Evolutionary conservation across 805 yeast genomes (phyloP), one percentile per base, ranked within the genome.

Genomic region (Starmera dryadoides): DNA sequence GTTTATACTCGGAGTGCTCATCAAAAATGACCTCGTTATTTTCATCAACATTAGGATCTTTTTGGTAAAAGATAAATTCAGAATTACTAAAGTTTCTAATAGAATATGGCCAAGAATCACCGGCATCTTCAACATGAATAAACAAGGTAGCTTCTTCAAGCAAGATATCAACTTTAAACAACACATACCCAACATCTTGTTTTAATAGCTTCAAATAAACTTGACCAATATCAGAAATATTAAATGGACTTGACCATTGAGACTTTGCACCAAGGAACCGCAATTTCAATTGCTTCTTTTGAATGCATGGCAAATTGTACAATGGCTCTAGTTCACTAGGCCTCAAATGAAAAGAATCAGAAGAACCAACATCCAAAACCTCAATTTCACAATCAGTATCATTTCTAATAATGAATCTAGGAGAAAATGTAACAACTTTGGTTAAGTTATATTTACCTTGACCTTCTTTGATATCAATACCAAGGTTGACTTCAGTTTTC

Each of bases 21-120:
- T 64, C 70, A 3, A 67, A 69, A 10, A 69, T 60, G 38, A 72
- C 72, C 16, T 79, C 81, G 38, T 85, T 86, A 42, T 76, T 81
- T 42, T 79, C 84, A 42, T 75, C 75, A 23, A 73, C 60, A 56
- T 52, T 55, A 6, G 96, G 96, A 61, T 89, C 85, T 36, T 84
- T 73, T 55, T 93, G 98, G 56, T 82, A 91, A 46, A 94, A 77
- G 36, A 79, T 73, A 52, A 91, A 87, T 49, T 87, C 96, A n/a
- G 75, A 63, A 44, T 86, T 86, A 56, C 93, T 86, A 60, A 87
- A 89, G 57, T 93, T 93, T 44, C 96, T 68, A 32, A 93, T 80
- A 0, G 96, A 86, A 56, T 66, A 93, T 11, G 98, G 99, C 99
- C 99, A 93, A 42, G 72, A 68, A 43, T 79, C 73, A 28, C 77